phyloP scores from a whole-genome alignment of 2,329 filamentous ascomycete genomes.

The Emergomyces pasteurianus region DNA sequence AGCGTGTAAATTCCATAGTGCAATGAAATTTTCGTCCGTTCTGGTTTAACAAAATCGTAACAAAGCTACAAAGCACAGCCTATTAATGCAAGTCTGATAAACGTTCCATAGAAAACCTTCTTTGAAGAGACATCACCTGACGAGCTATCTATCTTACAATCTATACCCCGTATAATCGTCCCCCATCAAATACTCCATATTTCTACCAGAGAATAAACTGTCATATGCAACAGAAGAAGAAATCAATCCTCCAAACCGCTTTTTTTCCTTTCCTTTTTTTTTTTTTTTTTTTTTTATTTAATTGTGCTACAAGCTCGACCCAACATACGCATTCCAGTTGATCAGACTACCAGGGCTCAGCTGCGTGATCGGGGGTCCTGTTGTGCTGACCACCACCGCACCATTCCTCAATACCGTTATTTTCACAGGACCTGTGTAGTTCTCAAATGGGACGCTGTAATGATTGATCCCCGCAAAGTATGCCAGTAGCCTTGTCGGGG shows the following conservation, averaged over 20 bases:
- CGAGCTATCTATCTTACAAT: neutral
- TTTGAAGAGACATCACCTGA: too few species aligned
- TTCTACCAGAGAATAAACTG: neutral
- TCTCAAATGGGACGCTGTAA: constrained; percentile 22
- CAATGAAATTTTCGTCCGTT: too few species aligned
- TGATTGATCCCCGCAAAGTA: constrained; percentile 18
- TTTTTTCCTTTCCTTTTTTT: too few species aligned
- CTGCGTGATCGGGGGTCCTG: constrained; percentile 21
- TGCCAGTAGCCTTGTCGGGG: constrained; percentile 15
- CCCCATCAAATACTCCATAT: neutral
- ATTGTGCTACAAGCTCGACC: constrained; percentile 17
- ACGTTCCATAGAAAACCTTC: too few species aligned
- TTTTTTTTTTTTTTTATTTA: too few species aligned
- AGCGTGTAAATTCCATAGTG: too few species aligned
- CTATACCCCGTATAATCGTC: neutral
- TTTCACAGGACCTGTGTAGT: constrained; percentile 18
- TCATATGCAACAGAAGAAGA: neutral
- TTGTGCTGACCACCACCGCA: constrained; percentile 12
- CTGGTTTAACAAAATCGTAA: too few species aligned
- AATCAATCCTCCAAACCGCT: neutral
- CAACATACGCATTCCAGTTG: constrained; percentile 27
- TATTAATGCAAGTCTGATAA: too few species aligned
- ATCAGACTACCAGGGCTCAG: constrained; percentile 18
- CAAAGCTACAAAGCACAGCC: too few species aligned
- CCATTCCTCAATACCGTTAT: constrained; percentile 18